Evolutionary conservation across 106 monocot species (phyloP).

Genomic region (Allium cepa): DNA sequence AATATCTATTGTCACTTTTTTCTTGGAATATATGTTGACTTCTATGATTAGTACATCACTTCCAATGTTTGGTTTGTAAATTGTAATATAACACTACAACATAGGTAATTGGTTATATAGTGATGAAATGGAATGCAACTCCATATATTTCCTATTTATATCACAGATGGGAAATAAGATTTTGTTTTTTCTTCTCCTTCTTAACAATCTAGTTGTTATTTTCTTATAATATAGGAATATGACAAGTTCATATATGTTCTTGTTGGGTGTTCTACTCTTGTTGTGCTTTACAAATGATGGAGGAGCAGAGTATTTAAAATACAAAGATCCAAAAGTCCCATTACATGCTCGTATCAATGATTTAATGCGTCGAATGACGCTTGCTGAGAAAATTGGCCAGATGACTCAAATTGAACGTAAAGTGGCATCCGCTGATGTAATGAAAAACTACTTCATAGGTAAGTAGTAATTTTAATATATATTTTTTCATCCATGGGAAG

Average conservation of each 20-base stretch:
- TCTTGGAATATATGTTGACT: no score
- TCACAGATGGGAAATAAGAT: no score
- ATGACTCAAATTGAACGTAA: conserved; percentile 62
- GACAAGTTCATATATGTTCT: conserved; percentile 10
- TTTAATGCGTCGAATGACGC: conserved; percentile 42
- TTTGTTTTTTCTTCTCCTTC: no score
- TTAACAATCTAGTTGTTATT: no score
- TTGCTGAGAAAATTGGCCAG: conserved; percentile 73
- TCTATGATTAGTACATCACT: no score
- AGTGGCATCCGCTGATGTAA: conserved; percentile 31
- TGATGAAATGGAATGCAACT: no score
- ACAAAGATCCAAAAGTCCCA: conserved; percentile 38
- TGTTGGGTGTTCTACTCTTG: conserved; percentile 20
- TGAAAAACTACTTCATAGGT: conserved; percentile 59
- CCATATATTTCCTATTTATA: no score
- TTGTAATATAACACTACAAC: no score
- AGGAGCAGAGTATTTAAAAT: conserved; percentile 29
- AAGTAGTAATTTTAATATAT: neutral
- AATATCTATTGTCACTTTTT: no score
- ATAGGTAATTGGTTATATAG: no score
- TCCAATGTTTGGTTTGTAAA: no score
- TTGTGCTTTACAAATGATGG: conserved; percentile 16
- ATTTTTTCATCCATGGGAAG: no score
- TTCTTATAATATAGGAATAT: conserved; percentile 4
- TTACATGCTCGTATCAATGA: conserved; percentile 35